Evolutionary conservation across 495 filamentous ascomycete genomes (phyloP).

Genomic region (Penicillium waksmanii): DNA sequence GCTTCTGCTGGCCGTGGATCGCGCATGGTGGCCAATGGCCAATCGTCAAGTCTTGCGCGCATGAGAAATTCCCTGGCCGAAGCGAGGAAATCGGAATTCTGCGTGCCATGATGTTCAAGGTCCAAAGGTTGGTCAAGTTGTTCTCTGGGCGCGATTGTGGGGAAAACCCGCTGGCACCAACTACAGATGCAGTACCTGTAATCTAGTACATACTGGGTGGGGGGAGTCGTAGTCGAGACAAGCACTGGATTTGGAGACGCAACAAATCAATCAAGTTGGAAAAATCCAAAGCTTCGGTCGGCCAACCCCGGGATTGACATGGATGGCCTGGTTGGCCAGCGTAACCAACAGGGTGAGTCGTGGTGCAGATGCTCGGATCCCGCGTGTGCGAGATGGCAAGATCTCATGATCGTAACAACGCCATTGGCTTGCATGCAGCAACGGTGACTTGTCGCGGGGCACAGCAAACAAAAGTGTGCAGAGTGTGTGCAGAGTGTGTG

Average conservation of each 20-base stretch:
- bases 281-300: neutral
- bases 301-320: slow-evolving; percentile 1
- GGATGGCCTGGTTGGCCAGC: neutral
- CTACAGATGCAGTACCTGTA: neutral
- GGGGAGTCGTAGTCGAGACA: neutral
- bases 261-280: neutral
- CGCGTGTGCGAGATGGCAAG: neutral
- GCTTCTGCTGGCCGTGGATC: slow-evolving; percentile 19
- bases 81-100: slow-evolving; percentile 1
- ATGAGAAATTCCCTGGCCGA: neutral
- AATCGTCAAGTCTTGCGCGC: slow-evolving; percentile 6
- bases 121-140: neutral
- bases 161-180: neutral
- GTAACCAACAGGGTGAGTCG: neutral
- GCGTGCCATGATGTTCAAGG: neutral
- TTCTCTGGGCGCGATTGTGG: neutral
- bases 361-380: slow-evolving; percentile 3
- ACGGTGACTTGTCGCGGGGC: slow-evolving; percentile 4
- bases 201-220: no score
- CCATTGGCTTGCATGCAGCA: slow-evolving; percentile 5
- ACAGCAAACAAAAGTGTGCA: neutral
- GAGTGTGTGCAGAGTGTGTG: neutral
- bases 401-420: slow-evolving; percentile 3
- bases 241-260: neutral
- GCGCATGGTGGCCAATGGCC: slow-evolving; percentile 7